Base-by-base conservation (phyloP, 2,329 filamentous ascomycete species). In the Aspergillus nomiae region DNA sequence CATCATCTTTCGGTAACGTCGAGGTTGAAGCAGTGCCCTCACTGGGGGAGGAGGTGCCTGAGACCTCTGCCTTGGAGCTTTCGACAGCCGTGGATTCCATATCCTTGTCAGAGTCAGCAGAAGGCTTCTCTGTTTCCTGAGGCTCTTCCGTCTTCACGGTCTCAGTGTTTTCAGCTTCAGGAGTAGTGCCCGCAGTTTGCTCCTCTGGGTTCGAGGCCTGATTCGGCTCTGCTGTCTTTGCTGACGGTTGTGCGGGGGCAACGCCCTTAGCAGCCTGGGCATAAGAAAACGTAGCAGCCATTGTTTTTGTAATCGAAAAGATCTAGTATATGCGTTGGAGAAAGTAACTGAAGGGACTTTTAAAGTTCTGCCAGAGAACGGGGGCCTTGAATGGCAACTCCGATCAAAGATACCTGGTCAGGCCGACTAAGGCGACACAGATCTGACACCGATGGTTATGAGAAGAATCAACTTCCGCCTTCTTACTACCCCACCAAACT, bases 201-300 rank as follows among this genome's bases (percentile, higher is more conserved):
- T 77, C 74, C 50, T 75, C 74, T 24, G 69, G 63, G 56, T 74
- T 73, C 48, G 73, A 67, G 24, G 71, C 65, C 56, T 70, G 74
- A 58, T 68, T 71, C 51, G 71, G 68, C 30, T 76, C 74, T 65
- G 74, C 65, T 26, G 71, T 58, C 72, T 85, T 84, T 70, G 78
- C 80, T 32, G 80, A 73, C 53, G 78, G 75, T 61, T 80, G 71
- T 63, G 81, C 78, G 57, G 84, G 74, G 61, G 86, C 81, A 72
- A 90, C 86, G 74, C 94, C 92, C 79, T 95, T 95, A 64, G 94
- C 94, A 75, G 94, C 94, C 85, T 97, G 93, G 73, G 94, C 94
- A 80, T 98, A 98, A 64, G 94, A 97, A 77, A 97, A 97, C 38
- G 87, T 83, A 65, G 80, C 73, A 67, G 77, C 77, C 83, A 84